Evolutionary conservation across 352 stramenopile genomes (phyloP), one percentile per base, ranked within the genome.

Genomic region (Globisporangium ultimum): DNA sequence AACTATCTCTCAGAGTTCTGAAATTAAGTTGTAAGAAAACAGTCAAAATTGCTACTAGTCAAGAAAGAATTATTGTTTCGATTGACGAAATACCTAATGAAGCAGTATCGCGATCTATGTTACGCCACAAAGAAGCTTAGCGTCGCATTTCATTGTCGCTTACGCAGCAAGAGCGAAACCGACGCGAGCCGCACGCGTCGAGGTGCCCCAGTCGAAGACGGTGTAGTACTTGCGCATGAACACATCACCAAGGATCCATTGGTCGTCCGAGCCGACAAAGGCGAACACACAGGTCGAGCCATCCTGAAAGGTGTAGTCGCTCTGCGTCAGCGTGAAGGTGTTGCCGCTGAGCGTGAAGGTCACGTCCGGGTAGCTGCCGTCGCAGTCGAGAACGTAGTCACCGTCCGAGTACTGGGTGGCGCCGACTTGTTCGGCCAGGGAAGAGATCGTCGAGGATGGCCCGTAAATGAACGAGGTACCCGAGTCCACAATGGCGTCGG

Each of bases 221-320:
- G 82, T 88, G 84, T 96, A 96, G 70, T 95, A 96, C 81, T 96
- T 95, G 62, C 90, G 74, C 80, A 97, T 97, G 72, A 98, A 97
- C 41, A 96, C 78, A 58, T 97, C 91, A 45, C 91, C 95, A 43
- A 98, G 80, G 47, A 62, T 48, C 34, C 40, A 61, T 18, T 50
- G 45, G 11, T 38, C 43, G 6, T 36, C 34, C 17, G 55, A 49
- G 6, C 20, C 52, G 22, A 41, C 50, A 55, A 64, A 61, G 34
- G 60, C 53, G 45, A 53, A 66, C 20, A 66, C 22, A n/a, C 60
- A 66, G 24, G 60, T 50, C 38, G 60, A 54, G 3, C 60, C 60
- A 38, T 61, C 60, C 67, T 97, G 78, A 68, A 98, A 90, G 18
- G 98, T 77, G 66, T 97, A 95, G 47, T 97, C 79, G 40, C 91